Evolutionary conservation across 768 basidiomycete genomes (phyloP).

Genomic region (Pisolithus orientalis): DNA sequence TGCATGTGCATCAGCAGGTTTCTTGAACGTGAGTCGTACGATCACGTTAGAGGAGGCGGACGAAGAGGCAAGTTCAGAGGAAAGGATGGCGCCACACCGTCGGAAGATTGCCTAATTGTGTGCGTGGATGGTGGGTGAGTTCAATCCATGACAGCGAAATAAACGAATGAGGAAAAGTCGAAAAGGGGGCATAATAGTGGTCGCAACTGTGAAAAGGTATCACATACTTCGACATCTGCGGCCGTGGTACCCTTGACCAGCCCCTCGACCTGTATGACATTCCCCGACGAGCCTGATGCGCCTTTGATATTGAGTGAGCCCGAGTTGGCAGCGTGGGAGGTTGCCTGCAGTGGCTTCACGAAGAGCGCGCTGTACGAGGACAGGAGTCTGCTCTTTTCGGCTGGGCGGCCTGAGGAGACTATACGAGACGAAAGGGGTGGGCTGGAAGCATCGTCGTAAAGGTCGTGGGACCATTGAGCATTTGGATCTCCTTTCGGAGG

Average conservation of each 20-base stretch:
- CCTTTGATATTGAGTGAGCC: conserved; percentile 60
- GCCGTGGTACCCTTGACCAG: conserved; percentile 72
- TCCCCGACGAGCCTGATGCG: conserved; percentile 45
- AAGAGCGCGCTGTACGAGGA: conserved; percentile 55
- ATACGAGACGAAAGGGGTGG: conserved; percentile 52
- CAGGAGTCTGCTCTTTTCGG: conserved; percentile 49
- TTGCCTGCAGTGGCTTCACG: conserved; percentile 47
- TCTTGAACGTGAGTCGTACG: conserved; percentile 72
- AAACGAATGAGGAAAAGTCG: too few relatives aligned
- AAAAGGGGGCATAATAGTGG: too few relatives aligned
- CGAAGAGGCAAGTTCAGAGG: conserved; percentile 22
- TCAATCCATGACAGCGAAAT: too few relatives aligned
- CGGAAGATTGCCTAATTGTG: conserved; percentile 62
- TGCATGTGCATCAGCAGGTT: conserved; percentile 49
- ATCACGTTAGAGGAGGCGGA: conserved; percentile 34
- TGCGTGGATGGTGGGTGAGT: neutral
- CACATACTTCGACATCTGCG: conserved; percentile 59
- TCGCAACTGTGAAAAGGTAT: neutral
- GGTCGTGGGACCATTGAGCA: conserved; percentile 65
- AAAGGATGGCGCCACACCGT: conserved; percentile 62
- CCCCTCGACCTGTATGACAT: conserved; percentile 70
- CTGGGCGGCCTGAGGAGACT: conserved; percentile 32
- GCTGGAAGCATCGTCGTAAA: conserved; percentile 56
- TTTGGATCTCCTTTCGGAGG: conserved; percentile 62
- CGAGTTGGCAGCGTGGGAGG: neutral